Percentiles rank a stretch among this genome's conserved stretches.
Conservation (phyloP, 2,329 filamentous ascomycete genomes). For the Periconia digitata region DNA sequence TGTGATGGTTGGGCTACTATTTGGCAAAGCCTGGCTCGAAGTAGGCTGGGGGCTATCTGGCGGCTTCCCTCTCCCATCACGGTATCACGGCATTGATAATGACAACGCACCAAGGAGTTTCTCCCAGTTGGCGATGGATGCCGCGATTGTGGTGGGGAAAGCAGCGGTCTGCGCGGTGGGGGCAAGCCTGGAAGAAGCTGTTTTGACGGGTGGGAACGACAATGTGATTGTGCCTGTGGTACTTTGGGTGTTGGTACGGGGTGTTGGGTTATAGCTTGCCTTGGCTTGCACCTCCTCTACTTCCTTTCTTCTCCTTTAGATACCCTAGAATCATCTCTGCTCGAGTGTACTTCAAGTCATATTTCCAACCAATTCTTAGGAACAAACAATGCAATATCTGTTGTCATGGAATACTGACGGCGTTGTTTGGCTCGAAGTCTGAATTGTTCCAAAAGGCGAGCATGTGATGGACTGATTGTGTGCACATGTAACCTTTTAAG, state of each 20-base stretch:
- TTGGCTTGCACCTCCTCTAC: no score
- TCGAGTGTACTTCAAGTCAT: no score
- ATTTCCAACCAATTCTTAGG: no score
- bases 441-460: no score
- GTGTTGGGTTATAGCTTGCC: slow-evolving; percentile 54
- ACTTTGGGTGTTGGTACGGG: slow-evolving; percentile 88
- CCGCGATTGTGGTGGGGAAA: slow-evolving; percentile 52
- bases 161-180: slow-evolving; percentile 69
- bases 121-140: slow-evolving; percentile 39
- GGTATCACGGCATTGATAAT: background rate
- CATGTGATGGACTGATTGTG: no score
- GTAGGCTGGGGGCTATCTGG: slow-evolving; percentile 78
- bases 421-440: no score
- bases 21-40: slow-evolving; percentile 72
- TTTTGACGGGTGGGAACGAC: slow-evolving; percentile 94
- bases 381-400: no score
- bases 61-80: no score
- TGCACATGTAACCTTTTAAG: no score
- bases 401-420: no score
- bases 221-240: slow-evolving; percentile 96
- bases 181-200: slow-evolving; percentile 90
- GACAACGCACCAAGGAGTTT: slow-evolving; percentile 37
- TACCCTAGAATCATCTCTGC: no score
- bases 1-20: slow-evolving; percentile 72
- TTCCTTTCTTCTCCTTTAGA: no score